phyloP scores from a whole-genome alignment of 768 basidiomycete species.

The Boletus speciosus region DNA sequence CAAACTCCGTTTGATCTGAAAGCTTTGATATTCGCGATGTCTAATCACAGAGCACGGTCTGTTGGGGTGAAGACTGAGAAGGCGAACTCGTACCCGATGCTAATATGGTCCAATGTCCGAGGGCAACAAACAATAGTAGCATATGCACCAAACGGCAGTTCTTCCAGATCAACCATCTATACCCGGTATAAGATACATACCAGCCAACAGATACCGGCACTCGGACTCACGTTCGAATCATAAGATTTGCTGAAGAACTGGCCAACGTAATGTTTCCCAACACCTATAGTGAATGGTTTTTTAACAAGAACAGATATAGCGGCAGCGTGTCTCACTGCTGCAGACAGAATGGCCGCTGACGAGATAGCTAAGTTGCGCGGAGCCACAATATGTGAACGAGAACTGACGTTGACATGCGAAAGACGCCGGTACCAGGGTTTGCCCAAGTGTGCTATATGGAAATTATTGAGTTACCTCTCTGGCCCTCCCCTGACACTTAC shows the following conservation, averaged over 20 bases:
- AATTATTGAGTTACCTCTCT: no score
- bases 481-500: neutral
- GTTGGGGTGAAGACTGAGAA: no score
- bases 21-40: neutral
- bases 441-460: neutral
- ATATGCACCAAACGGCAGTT: neutral
- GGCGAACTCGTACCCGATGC: neutral
- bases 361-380: neutral
- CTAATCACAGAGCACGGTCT: neutral
- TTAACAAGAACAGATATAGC: neutral
- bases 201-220: neutral
- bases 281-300: neutral
- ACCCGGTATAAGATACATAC: neutral
- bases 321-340: neutral
- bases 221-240: neutral
- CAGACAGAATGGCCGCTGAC: neutral
- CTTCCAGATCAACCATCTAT: neutral
- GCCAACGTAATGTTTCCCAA: neutral
- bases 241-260: neutral
- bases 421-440: no score
- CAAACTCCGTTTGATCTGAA: neutral
- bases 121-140: neutral
- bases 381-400: no score
- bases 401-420: neutral
- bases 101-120: neutral